These are phyloP conservation scores for Monosporozyma siamensis DNA, from an alignment of 805 yeast species.

Conservation along the genomic window DNA sequence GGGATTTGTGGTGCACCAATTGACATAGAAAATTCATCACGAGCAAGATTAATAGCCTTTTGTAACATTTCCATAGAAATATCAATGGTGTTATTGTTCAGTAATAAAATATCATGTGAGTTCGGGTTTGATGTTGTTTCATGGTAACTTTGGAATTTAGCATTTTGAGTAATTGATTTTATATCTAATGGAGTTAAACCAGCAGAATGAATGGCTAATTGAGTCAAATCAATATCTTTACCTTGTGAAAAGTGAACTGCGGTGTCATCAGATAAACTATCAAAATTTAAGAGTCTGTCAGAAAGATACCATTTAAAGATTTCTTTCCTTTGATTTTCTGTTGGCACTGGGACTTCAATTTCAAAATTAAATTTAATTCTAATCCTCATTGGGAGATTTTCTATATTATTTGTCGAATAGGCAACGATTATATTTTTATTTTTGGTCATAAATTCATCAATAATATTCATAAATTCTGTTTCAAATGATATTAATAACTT, in stretches of 20 bases:
- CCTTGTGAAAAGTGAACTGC: conserved; percentile 3
- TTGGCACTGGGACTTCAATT: conserved; percentile 65
- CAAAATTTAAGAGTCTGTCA: conserved; percentile 18
- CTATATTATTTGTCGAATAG: conserved; percentile 62
- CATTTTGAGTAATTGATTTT: conserved; percentile 54
- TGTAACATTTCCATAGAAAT: conserved; percentile 45
- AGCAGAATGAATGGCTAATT: conserved; percentile 78
- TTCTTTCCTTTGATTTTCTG: conserved; percentile 58
- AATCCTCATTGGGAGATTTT: conserved; percentile 53
- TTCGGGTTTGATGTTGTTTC: conserved; percentile 31
- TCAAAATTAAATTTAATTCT: conserved; percentile 71
- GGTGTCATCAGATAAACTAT: not conserved
- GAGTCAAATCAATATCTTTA: conserved; percentile 36
- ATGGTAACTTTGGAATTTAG: conserved; percentile 43
- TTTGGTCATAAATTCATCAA: conserved; percentile 43
- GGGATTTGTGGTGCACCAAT: conserved; percentile 97
- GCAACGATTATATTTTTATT: conserved; percentile 38
- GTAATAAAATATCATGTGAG: conserved; percentile 21
- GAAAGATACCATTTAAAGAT: conserved; percentile 49
- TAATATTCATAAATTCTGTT: conserved; percentile 46
- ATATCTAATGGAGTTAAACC: conserved; percentile 85
- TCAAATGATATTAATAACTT: conserved; percentile 27
- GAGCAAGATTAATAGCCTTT: conserved; percentile 55
- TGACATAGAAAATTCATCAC: conserved; percentile 83
- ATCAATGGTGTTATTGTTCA: conserved; percentile 27